Evolutionary conservation across 179 eudicot genomes (phyloP), one percentile per base, ranked within the genome.

Genomic region (Pouteria campechiana): DNA sequence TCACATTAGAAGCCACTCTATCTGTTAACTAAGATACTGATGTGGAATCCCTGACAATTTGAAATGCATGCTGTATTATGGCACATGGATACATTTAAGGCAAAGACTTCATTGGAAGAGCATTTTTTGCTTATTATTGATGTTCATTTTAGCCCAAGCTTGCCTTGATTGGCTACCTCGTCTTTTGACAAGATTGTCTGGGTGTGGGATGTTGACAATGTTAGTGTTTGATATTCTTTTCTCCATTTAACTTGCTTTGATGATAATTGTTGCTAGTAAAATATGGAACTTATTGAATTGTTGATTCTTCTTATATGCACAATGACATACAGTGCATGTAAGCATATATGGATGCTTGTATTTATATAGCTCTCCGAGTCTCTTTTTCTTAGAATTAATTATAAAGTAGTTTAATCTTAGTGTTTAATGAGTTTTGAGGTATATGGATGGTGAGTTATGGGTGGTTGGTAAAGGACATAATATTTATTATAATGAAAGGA

Each of bases 151-250:
- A 82, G 96, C 63, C 96, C 98, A 36, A 74, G 79, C 73, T 74
- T 70, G 88, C 57, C 87, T 3, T 77, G 96, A 34, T 67, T 86
- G 60, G 98, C 98, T 40, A 90, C 98, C 40, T 86, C 96, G 16
- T 90, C 98, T 30, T 82, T 79, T 59, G 98, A 90, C 65, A 86
- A 66, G 69, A 76, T 96, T 58, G 94, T 90, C 49, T 63, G 98
- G 59, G 98, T 90, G 43, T 90, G 98, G 98, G 98, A 86, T 54
- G 78, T 78, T 19, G 98, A 86, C 35, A 90, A 79, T 76, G 98
- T 90, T 48, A 75, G 97, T 74, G 32, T 33, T 40, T 48, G 20
- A n/a, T n/a, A n/a, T n/a, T 49, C 8, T 16, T 37, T 22, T 10
- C 24, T 23, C 13, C 7, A 11, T 32, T n/a, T n/a, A 34, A 2